Base-by-base conservation (phyloP, 768 basidiomycete species). In the Hygrophoropsis aurantiaca region DNA sequence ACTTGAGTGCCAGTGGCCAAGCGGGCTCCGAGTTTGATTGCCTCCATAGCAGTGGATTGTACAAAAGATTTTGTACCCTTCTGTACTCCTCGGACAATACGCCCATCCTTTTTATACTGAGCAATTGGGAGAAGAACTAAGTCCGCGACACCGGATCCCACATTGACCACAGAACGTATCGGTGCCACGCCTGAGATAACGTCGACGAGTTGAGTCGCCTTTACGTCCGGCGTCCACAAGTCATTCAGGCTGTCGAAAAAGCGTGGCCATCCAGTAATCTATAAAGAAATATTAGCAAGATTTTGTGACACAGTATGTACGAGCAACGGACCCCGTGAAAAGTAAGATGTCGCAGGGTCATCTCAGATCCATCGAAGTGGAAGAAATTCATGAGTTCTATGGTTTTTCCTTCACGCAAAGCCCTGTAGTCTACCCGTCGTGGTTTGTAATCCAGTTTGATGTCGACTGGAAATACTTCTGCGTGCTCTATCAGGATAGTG, bases 341-440 rank as follows among this genome's bases (percentile, higher is more conserved):
- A 15, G 90, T 92, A 53, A 98, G 86, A 59, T 97, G 94, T 47
- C 97, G 78, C 43, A 99, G 67, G 0, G 94, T 97, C 93, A 99
- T 98, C 66, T 97, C 97, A 3, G 95, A 90, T 1, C 92, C 94
- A 57, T 98, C 97, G 55, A 98, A 99, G 68, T 98, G 94, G 85
- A 99, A 99, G 67, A 99, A 98, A 63, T 99, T 99, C 95, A 99
- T 98, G 38, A 99, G 69, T 61, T 99, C 97, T 50, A 95, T 95
- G 0, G 93, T 94, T 65, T 78, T 82, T 11, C 97, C 97, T 51
- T 94, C 87, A 32, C 84, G 80, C 47, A 99, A 72, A 8, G 94
- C 97, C 51, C 82, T 73, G 64, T 97, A 97, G 64, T 98, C 92
- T 16, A 99, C 94, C 5, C 94, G 83, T 39, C 97, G 89, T 44